A percentile compares a stretch with the other conserved stretches of the same genome.
These are phyloP conservation scores for Puccinia novopanici DNA, from an alignment of 1,284 basidiomycete species.

Conservation along the genomic window DNA sequence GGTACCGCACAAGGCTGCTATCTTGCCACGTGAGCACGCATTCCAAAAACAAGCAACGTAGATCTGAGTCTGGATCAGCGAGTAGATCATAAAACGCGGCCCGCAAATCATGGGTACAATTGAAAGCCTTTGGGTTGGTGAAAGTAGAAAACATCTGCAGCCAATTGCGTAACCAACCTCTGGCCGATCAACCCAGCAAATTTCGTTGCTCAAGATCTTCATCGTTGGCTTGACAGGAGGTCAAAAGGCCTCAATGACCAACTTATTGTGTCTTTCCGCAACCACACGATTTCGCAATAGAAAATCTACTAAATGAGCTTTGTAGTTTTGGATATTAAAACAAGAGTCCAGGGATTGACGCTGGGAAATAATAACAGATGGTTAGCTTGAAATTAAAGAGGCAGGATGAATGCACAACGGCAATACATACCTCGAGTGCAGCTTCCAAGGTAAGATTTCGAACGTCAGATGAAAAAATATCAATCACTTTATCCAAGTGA, in stretches of 20 bases:
- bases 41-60: constrained; percentile 76
- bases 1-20: constrained; percentile 68
- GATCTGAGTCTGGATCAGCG: constrained; percentile 76
- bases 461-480: constrained; percentile 22
- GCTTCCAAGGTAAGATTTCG: constrained; percentile 61
- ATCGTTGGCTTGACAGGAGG: constrained; percentile 60
- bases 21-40: constrained; percentile 84
- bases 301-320: constrained; percentile 73
- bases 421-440: constrained; percentile 69
- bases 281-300: constrained; percentile 70
- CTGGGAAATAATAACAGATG: constrained; percentile 59
- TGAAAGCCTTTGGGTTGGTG: constrained; percentile 82
- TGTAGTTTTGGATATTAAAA: constrained; percentile 74
- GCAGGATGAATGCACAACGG: constrained; percentile 21
- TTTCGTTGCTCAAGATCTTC: constrained; percentile 60
- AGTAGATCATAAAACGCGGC: constrained; percentile 73
- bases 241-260: constrained; percentile 77
- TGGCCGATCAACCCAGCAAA: constrained; percentile 61
- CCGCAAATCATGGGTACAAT: constrained; percentile 70
- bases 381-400: constrained; percentile 9
- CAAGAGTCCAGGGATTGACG: constrained; percentile 68
- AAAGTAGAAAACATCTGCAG: constrained; percentile 86
- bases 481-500: constrained; percentile 40
- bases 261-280: constrained; percentile 79
- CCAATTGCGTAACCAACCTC: constrained; percentile 70